Percentiles rank a stretch among this genome's conserved stretches.
These are phyloP conservation scores for Hypomontagnella monticulosa DNA, from an alignment of 495 filamentous ascomycete species.

Conservation along the genomic window DNA sequence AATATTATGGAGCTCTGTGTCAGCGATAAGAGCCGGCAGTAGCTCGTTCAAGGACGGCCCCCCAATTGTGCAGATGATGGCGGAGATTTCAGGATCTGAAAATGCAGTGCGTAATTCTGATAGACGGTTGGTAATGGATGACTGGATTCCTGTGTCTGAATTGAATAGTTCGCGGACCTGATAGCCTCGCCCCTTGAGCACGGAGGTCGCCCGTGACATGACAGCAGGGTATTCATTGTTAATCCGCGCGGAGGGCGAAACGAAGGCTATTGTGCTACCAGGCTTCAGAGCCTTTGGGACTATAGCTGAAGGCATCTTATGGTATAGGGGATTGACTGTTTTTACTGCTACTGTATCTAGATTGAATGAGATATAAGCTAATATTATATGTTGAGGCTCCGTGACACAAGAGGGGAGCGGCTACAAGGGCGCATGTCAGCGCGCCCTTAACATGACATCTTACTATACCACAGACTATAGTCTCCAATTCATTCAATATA, in stretches of 20 bases:
- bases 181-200: conserved; percentile 35
- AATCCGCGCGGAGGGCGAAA: conserved; percentile 46
- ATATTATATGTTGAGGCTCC: too few species aligned
- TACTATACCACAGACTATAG: too few species aligned
- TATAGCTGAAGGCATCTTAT: conserved; percentile 28
- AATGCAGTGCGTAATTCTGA: conserved; percentile 43
- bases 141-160: conserved; percentile 28
- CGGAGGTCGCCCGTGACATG: conserved; percentile 35
- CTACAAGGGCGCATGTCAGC: too few species aligned
- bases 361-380: too few species aligned
- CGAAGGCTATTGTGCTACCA: conserved; percentile 44
- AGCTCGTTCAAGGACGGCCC: conserved; percentile 45
- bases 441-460: too few species aligned
- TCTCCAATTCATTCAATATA: too few species aligned
- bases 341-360: too few species aligned
- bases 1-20: conserved; percentile 34
- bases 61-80: conserved; percentile 47
- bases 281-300: conserved; percentile 32
- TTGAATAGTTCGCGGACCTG: conserved; percentile 36
- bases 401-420: too few species aligned
- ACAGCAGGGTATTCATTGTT: conserved; percentile 26
- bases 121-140: conserved; percentile 30
- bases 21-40: conserved; percentile 41
- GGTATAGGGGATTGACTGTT: neutral
- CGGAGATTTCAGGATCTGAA: conserved; percentile 37